phyloP scores from a whole-genome alignment of 2,329 filamentous ascomycete species.

The Trichoderma pleuroti region DNA sequence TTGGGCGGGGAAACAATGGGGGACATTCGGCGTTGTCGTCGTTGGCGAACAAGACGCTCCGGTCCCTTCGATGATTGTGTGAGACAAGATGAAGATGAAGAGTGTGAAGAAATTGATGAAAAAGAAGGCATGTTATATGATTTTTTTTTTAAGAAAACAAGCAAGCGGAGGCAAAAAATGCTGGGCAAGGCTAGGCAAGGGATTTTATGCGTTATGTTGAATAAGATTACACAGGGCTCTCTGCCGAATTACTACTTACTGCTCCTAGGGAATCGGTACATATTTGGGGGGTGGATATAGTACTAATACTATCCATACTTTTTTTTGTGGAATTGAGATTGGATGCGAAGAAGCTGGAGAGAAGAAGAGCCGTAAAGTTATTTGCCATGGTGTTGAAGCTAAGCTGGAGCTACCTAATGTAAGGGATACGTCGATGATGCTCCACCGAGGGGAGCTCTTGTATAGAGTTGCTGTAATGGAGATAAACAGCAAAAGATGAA shows the following conservation, averaged over 20 bases:
- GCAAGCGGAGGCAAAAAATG: conserved; percentile 21
- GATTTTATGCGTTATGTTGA: conserved; percentile 20
- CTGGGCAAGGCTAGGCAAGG: conserved; percentile 16
- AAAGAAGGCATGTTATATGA: conserved; percentile 18
- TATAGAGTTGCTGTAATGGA: not conserved
- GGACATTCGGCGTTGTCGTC: conserved; percentile 35
- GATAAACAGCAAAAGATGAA: not conserved
- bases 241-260: conserved; percentile 20
- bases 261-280: conserved; percentile 19
- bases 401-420: not conserved
- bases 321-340: not conserved
- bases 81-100: conserved; percentile 16
- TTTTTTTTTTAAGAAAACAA: conserved; percentile 18
- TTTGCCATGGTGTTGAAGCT: not conserved
- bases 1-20: conserved; percentile 32
- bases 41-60: conserved; percentile 42
- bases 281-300: conserved; percentile 14
- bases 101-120: not conserved
- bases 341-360: not conserved
- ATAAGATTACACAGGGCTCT: conserved; percentile 25
- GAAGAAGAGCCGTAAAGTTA: not conserved
- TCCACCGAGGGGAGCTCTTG: not conserved
- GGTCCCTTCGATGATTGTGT: conserved; percentile 38
- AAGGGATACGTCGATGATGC: not conserved
- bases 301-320: conserved; percentile 8